Conservation (phyloP, 192 early-diverging fungal species). For the Paraglomus brasilianum region DNA sequence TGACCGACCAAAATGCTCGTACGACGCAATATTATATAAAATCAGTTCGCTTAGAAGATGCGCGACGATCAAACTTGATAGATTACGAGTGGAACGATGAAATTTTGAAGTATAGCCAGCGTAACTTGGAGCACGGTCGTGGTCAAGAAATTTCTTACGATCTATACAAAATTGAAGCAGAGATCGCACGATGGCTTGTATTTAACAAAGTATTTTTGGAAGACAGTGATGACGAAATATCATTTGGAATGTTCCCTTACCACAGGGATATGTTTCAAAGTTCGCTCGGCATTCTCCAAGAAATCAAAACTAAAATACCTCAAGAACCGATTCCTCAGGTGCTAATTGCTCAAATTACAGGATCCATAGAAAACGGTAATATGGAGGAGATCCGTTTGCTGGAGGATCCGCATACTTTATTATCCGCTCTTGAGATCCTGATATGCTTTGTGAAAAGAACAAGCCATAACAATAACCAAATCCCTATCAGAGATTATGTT, state of each 20-base stretch:
- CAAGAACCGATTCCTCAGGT: constrained; percentile 13
- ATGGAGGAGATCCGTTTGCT: background rate
- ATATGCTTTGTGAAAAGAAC: constrained; percentile 32
- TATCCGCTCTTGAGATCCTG: constrained; percentile 30
- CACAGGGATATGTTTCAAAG: constrained; percentile 29
- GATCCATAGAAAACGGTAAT: background rate
- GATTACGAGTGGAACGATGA: constrained; percentile 17
- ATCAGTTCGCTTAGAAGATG: constrained; percentile 3
- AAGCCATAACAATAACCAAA: background rate
- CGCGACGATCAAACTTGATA: background rate
- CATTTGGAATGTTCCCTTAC: constrained; percentile 22
- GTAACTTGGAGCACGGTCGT: constrained; percentile 10
- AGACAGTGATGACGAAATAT: background rate
- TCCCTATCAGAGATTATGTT: constrained; percentile 18
- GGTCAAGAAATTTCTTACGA: constrained; percentile 29
- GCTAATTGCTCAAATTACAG: background rate
- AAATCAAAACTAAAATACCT: constrained; percentile 21
- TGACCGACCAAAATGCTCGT: background rate
- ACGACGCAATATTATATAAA: background rate
- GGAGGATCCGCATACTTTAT: background rate
- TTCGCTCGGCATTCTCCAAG: constrained; percentile 15
- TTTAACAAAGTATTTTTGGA: constrained; percentile 29
- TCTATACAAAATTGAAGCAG: constrained; percentile 27
- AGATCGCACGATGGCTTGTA: constrained; percentile 16
- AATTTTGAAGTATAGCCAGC: constrained; percentile 22